Evolutionary conservation across 2,329 filamentous ascomycete species (phyloP), one percentile per base, ranked within the genome.

Genomic region (Tolypocladium inflatum): DNA sequence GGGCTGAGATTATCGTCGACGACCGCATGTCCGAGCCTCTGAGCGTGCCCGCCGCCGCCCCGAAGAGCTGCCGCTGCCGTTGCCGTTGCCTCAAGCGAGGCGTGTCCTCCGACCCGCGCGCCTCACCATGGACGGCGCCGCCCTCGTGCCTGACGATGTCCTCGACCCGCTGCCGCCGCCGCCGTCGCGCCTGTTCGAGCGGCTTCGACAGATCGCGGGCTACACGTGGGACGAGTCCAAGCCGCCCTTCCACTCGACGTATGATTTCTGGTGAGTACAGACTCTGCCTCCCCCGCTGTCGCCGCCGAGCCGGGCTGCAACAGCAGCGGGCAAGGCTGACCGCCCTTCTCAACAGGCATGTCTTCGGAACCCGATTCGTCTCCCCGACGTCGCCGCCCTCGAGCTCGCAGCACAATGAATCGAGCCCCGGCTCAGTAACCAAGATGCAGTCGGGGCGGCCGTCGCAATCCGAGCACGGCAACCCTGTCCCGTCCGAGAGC

Each of bases 261-360:
- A 96, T 73, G 91, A 95, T 71, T 91, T 92, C 76, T 97, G 92
- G 91, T 85, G 76, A 66, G 74, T 61, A 3, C 3, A 5, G 13
- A 2, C 17, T 15, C 2, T 15, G 21, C 2, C 4, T 11, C 9
- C 21, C 39, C 21, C 5, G 45, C 19, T 21, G 30, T 7, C 17
- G 15, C 23, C n/a, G 11, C n/a, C 10, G 23, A 4, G 26, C 2
- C 41, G 21, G 21, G 37, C 48, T 13, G 4, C 33, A 19, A 15
- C 1, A 13, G 48, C 17, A 21, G 48, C n/a, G 48, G n/a, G 48
- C 48, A 21, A 35, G 30, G 48, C 48, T 51, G 6, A 51, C 48
- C 9, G 30, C 21, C 17, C 35, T 17, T 33, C 11, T 37, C 33
- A 7, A 37, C 63, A 85, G 83, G 84, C 86, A 89, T 71, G 80